These are phyloP conservation scores for Fusarium sp. DNA, from an alignment of 2,329 filamentous ascomycete genomes.

Conservation along the genomic window DNA sequence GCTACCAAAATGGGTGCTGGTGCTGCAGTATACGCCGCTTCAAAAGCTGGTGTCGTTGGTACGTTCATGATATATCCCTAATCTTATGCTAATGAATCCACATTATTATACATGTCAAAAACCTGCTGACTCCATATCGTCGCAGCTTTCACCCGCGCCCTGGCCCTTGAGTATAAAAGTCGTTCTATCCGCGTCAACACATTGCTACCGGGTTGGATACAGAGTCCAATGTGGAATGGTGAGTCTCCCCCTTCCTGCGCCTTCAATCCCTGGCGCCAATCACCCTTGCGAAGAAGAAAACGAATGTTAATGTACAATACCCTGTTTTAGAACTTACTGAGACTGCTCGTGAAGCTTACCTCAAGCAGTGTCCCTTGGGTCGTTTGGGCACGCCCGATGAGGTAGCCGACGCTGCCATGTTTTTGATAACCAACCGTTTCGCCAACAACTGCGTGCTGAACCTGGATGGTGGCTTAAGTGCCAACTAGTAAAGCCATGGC, in stretches of 20 bases:
- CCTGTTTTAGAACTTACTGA: conserved; percentile 49
- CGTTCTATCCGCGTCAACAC: conserved; percentile 79
- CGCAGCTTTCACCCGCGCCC: conserved; percentile 72
- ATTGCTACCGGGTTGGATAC: conserved; percentile 83
- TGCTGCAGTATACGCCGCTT: conserved; percentile 77
- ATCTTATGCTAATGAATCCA: conserved; percentile 25
- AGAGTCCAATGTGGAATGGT: conserved; percentile 83
- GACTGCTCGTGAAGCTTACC: conserved; percentile 50
- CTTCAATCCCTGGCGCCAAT: conserved; percentile 11
- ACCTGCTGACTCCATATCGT: conserved; percentile 29
- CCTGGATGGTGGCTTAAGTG: conserved; percentile 84
- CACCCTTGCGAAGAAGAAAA: conserved; percentile 21
- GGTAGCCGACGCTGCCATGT: conserved; percentile 83
- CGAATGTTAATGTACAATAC: conserved; percentile 53
- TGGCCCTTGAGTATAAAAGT: conserved; percentile 69
- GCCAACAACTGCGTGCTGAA: conserved; percentile 89
- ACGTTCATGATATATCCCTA: conserved; percentile 41
- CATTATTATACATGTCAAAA: conserved; percentile 38
- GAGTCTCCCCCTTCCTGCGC: conserved; percentile 44
- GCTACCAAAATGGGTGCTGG: conserved; percentile 75
- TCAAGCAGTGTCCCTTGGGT: conserved; percentile 66
- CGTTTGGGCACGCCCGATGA: conserved; percentile 76
- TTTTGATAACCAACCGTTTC: conserved; percentile 80
- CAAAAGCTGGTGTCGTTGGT: conserved; percentile 83
- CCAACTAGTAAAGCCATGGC: conserved; percentile 54